Percentiles rank a stretch among this genome's conserved stretches.
These are phyloP conservation scores for Gautieria morchelliformis DNA, from an alignment of 768 basidiomycete genomes.

Conservation along the genomic window DNA sequence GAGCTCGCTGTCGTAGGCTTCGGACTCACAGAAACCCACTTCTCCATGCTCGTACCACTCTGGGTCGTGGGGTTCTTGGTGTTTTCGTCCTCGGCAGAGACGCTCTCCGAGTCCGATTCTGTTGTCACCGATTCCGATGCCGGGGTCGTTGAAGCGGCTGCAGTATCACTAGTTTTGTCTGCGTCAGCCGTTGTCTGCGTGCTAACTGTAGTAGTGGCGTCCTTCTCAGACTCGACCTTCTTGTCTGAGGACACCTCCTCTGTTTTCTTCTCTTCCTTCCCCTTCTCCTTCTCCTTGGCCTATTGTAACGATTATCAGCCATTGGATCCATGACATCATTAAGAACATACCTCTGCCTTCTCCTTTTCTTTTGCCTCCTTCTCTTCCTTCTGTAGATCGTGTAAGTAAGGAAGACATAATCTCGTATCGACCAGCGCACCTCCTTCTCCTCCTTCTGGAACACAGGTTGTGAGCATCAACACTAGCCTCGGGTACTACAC, in stretches of 20 bases:
- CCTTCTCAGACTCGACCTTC: constrained; percentile 17
- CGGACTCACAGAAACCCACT: constrained; percentile 61
- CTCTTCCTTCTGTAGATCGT: constrained; percentile 28
- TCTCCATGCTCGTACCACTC: constrained; percentile 34
- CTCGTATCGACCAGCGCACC: constrained; percentile 11
- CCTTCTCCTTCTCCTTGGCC: constrained; percentile 15
- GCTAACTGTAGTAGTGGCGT: constrained; percentile 3
- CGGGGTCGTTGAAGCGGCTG: constrained; percentile 4
- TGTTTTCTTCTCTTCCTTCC: constrained; percentile 9
- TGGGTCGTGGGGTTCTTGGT: constrained; percentile 24
- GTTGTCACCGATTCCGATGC: not conserved
- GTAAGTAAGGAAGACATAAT: constrained; percentile 2
- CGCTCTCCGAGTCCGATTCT: constrained; percentile 69
- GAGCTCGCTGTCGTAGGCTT: constrained; percentile 1
- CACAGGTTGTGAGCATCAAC: not conserved
- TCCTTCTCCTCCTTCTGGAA: constrained; percentile 9
- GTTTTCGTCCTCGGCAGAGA: constrained; percentile 65
- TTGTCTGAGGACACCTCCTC: constrained; percentile 7
- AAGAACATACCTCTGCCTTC: constrained; percentile 24
- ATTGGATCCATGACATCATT: no score
- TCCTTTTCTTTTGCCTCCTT: constrained; percentile 24
- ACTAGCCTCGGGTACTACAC: not conserved
- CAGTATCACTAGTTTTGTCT: constrained; percentile 9
- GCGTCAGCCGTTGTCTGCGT: constrained; percentile 20
- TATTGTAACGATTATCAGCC: constrained; percentile 9